phyloP scores from a whole-genome alignment of 768 basidiomycete genomes.

The Termitomyces sp. region DNA sequence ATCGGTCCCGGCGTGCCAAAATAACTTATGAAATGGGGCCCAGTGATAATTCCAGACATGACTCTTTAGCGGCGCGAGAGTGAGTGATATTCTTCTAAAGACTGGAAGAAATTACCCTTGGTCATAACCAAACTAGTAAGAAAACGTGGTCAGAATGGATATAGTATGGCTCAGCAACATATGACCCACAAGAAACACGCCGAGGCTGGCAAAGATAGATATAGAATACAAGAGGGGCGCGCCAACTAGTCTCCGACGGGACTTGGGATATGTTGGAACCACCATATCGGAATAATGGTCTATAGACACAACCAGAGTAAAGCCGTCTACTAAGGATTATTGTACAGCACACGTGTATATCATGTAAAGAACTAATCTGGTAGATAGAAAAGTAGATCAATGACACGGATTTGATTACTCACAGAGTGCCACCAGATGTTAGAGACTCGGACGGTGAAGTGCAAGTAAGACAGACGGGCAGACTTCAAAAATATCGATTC shows the following conservation, averaged over 20 bases:
- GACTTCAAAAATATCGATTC: too few species aligned
- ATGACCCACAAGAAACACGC: slow-evolving; percentile 67
- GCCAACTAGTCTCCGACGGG: slow-evolving; percentile 57
- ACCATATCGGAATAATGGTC: slow-evolving; percentile 11
- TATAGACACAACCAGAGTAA: background rate
- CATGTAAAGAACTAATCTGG: background rate
- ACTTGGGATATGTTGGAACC: slow-evolving; percentile 24
- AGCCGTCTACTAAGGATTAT: background rate
- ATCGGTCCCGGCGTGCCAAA: slow-evolving; percentile 69
- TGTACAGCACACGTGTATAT: background rate
- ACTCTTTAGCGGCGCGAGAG: slow-evolving; percentile 39
- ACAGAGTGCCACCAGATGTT: background rate
- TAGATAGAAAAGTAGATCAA: background rate
- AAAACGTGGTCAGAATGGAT: background rate
- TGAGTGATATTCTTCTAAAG: background rate
- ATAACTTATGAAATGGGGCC: slow-evolving; percentile 71
- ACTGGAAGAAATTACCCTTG: slow-evolving; percentile 50
- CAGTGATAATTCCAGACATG: slow-evolving; percentile 85
- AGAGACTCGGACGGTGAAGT: too few species aligned
- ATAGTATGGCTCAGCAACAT: slow-evolving; percentile 1
- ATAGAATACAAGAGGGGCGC: slow-evolving; percentile 67
- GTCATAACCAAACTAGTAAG: slow-evolving; percentile 73
- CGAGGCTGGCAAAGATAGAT: slow-evolving; percentile 72
- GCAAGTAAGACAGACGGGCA: too few species aligned
- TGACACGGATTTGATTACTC: background rate